Base-by-base conservation (phyloP, 352 stramenopile genomes). In the Elongisporangium undulatum region DNA sequence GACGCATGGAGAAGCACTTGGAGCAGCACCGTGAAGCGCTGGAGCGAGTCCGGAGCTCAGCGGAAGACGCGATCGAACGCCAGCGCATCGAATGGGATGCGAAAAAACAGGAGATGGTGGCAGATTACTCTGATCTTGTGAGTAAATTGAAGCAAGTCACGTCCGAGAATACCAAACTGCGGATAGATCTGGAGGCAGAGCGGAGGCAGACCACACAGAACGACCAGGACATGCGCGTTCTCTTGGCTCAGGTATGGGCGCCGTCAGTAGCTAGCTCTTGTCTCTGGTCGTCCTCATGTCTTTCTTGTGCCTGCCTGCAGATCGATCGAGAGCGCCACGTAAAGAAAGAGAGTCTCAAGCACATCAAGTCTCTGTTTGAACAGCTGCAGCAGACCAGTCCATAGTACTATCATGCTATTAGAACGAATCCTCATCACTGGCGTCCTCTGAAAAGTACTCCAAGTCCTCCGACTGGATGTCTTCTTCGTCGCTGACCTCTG, bases 401-500 rank as follows among this genome's bases (percentile, higher is more conserved):
- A 34, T 51, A 21, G 50, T 63, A 53, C 62, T 61, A 52, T 60
- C 19, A 55, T 16, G 24, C 15, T 53, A n/a, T 38, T 82, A 94
- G 61, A 94, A 94, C 4, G 82, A 92, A 57, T 93, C 85, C 51
- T 93, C 83, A 22, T 92, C 82, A 52, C 83, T 90, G 0, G 59
- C 81, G 53, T 94, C 79, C 56, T 92, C 83, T 34, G 85, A 92
- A 61, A 94, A 90, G 53, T 93, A 94, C 56, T 91, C 83, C 12
- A 93, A 69, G 34, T 94, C 85, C 62, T 92, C 85, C 0, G 79
- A 90, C 53, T 86, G 62, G 2, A 90, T 66, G 7, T 90, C 77
- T 19, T 94, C 82, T 13, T 88, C 76, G 5, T 41, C 29, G 39
- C 74, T 88, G 15, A 71, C 66, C 45, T 90, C 81, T 4, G 71